Evolutionary conservation across 805 yeast species (phyloP).

Genomic region (Yarrowia bubula): DNA sequence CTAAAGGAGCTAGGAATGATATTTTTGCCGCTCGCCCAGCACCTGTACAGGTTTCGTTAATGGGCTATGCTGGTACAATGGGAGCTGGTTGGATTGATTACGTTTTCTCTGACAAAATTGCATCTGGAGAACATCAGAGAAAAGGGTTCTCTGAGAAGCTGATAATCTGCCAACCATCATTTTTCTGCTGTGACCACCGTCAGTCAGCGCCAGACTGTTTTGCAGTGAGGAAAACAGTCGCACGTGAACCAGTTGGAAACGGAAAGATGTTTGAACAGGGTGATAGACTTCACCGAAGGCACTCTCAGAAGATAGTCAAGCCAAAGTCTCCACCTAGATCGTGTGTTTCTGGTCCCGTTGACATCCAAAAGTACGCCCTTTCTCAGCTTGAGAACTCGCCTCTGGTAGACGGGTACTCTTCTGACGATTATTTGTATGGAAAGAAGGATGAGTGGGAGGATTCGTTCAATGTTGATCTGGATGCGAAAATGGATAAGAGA

Average conservation of each 20-base stretch:
- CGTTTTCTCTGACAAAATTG: conserved; percentile 30
- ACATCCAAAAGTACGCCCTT: conserved; percentile 6
- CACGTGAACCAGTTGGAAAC: not conserved
- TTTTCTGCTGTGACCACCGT: conserved; percentile 40
- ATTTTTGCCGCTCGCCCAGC: conserved; percentile 39
- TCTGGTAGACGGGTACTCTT: not conserved
- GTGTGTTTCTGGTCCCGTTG: not conserved
- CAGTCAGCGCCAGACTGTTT: conserved; percentile 36
- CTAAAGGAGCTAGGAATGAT: conserved; percentile 40
- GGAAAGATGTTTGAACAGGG: not conserved
- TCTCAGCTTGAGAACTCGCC: not conserved
- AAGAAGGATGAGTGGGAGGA: conserved; percentile 1
- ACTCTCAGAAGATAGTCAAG: not conserved
- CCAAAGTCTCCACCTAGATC: conserved; percentile 1
- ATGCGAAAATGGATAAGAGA: not conserved
- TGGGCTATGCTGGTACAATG: conserved; percentile 41
- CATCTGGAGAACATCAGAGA: not conserved
- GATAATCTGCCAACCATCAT: conserved; percentile 34
- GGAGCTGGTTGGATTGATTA: conserved; percentile 37
- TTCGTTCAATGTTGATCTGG: not conserved
- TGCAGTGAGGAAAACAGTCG: not conserved
- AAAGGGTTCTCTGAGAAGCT: conserved; percentile 35
- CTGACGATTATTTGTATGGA: conserved; percentile 27
- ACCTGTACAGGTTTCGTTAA: conserved; percentile 37
- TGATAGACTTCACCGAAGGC: not conserved